Conservation (phyloP, 495 filamentous ascomycete species). For the Pseudotulostoma volvatum region DNA sequence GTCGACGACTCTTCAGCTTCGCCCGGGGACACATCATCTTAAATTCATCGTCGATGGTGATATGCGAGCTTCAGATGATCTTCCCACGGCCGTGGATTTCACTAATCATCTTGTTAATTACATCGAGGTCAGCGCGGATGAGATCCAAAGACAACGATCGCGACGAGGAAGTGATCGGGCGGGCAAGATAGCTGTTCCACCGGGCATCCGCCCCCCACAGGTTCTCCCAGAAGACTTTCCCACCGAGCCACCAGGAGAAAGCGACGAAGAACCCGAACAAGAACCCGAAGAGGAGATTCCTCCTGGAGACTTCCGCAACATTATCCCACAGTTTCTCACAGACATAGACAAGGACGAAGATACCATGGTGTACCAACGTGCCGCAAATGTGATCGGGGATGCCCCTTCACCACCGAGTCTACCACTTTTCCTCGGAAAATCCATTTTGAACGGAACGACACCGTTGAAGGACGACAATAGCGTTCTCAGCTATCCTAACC, state of each 20-base stretch:
- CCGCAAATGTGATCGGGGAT: slow-evolving; percentile 51
- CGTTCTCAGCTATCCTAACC: slow-evolving; percentile 88
- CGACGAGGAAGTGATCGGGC: slow-evolving; percentile 21
- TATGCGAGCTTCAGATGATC: slow-evolving; percentile 70
- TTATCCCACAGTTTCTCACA: slow-evolving; percentile 68
- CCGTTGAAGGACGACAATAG: slow-evolving; percentile 96
- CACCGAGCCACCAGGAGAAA: neutral
- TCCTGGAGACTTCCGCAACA: slow-evolving; percentile 31
- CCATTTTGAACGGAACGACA: slow-evolving; percentile 77
- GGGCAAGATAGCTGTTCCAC: slow-evolving; percentile 12
- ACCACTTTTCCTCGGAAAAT: slow-evolving; percentile 84
- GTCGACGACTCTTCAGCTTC: slow-evolving; percentile 60
- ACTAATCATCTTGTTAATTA: slow-evolving; percentile 96
- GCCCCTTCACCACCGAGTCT: slow-evolving; percentile 70
- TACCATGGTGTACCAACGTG: slow-evolving; percentile 47
- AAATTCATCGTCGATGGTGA: slow-evolving; percentile 90
- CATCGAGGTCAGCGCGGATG: slow-evolving; percentile 76
- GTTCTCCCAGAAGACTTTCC: slow-evolving; percentile 30
- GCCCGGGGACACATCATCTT: slow-evolving; percentile 87
- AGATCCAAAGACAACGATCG: slow-evolving; percentile 22
- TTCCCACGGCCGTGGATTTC: slow-evolving; percentile 91
- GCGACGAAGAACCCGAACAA: slow-evolving; percentile 23
- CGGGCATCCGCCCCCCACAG: slow-evolving; percentile 30
- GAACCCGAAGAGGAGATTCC: slow-evolving; percentile 35
- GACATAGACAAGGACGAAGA: slow-evolving; percentile 80